Base-by-base conservation (phyloP, 306 rosid species). In the barrel medic (Medicago truncatula) region DNA sequence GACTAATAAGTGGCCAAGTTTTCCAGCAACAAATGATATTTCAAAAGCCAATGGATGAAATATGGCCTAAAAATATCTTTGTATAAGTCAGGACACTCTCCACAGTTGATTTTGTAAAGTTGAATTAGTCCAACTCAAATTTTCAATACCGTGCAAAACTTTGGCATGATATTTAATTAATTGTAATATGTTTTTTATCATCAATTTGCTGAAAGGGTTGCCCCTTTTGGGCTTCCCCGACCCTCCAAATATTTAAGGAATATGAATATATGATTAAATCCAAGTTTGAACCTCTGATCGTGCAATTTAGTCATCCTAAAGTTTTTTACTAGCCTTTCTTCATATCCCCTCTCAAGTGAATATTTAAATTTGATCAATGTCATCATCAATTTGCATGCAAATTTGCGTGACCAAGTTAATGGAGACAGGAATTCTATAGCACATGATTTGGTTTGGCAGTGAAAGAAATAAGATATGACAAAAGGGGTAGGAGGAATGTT, bases 391-490 rank as follows among this genome's bases (percentile, higher is more conserved):
- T 81, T 87, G 86, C 90, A 87, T 87, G 92, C 84, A 85, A 87
- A 78, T 81, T 84, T 84, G 92, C 86, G 78, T 87, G 92, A 83
- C 70, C 78, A 66, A 81, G 84, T 84, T 87, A 85, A 78, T 81
- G 88, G 91, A 82, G 97, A 87, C 97, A 91, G 91, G 83, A 87
- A 86, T 83, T 91, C 94, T 75, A 82, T 84, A 78, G 75, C 34
- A n/a, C 76, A 87, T 91, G 85, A 91, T 91, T 84, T 78, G 83
- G 86, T 81, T 78, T 79, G 47, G 80, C 70, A 83, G 88, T 65
- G 83, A 85, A 83, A 79, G 86, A 85, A 83, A 59, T 23, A 28
- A 81, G 76, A 72, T 34, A 65, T 34, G 74, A 65, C n/a, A 80
- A 46, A 59, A 73, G 73, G 79, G 75, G 53, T 18, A 21, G 53